These are phyloP conservation scores for Coemansia sp. DNA, from an alignment of 192 early-diverging fungal genomes.

Conservation along the genomic window DNA sequence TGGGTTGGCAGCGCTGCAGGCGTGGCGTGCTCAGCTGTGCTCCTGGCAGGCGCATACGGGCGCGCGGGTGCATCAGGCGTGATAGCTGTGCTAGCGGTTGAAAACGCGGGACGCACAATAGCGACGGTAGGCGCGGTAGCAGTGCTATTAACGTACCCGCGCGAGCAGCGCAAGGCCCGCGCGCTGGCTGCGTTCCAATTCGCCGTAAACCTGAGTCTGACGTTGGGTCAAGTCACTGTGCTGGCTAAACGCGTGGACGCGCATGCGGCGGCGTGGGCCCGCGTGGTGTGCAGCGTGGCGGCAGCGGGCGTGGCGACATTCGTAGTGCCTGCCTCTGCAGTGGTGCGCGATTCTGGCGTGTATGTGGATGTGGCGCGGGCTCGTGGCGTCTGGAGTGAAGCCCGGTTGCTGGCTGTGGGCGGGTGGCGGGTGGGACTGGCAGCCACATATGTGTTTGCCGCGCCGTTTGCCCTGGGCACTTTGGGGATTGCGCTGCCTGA, in stretches of 20 bases:
- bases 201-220: conserved; percentile 11
- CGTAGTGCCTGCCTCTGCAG: background rate
- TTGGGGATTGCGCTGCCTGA: conserved; percentile 4
- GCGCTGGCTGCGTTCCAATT: conserved; percentile 15
- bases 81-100: background rate
- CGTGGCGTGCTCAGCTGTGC: background rate
- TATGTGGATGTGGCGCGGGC: conserved; percentile 14
- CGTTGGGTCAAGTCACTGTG: conserved; percentile 6
- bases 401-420: background rate
- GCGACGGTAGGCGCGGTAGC: conserved; percentile 7
- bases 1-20: background rate
- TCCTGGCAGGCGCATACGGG: background rate
- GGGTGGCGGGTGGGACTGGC: background rate
- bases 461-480: conserved; percentile 10
- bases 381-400: background rate
- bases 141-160: conserved; percentile 14
- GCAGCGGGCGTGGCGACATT: background rate
- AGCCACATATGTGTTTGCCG: conserved; percentile 24
- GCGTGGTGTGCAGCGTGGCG: background rate
- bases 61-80: background rate
- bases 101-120: conserved; percentile 6
- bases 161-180: conserved; percentile 19
- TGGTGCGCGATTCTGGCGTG: conserved; percentile 21
- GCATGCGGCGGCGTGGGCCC: background rate
- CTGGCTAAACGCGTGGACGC: background rate